These are phyloP conservation scores for Colletotrichum sp. DNA, from an alignment of 2,329 filamentous ascomycete genomes.

Conservation along the genomic window DNA sequence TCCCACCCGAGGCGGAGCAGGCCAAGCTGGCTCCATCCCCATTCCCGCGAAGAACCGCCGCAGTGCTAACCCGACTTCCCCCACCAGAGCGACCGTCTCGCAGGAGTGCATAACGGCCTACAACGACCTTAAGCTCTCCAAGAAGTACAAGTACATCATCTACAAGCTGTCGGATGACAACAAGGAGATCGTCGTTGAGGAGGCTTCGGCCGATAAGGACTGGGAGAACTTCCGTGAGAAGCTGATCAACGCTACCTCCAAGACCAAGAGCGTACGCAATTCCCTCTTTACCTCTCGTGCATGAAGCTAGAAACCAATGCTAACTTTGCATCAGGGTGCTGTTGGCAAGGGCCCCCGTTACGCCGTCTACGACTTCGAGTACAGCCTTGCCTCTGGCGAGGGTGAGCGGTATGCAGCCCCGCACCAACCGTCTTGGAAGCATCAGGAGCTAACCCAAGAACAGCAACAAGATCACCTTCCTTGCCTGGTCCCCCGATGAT, in stretches of 20 bases:
- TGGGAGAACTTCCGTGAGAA: conserved; percentile 78
- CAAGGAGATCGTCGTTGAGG: conserved; percentile 83
- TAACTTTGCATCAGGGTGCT: conserved; percentile 48
- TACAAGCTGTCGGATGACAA: conserved; percentile 86
- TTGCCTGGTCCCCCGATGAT: conserved; percentile 83
- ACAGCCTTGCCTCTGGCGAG: conserved; percentile 73
- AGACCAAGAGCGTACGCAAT: conserved; percentile 67
- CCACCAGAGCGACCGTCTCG: conserved; percentile 71
- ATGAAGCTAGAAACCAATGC: not conserved
- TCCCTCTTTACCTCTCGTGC: no score
- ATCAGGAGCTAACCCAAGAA: conserved; percentile 23
- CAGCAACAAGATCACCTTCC: conserved; percentile 81
- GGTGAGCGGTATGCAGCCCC: conserved; percentile 64
- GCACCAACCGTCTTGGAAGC: not conserved
- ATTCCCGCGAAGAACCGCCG: not conserved
- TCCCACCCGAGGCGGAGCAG: conserved; percentile 12
- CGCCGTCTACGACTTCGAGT: conserved; percentile 86
- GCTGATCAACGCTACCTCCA: conserved; percentile 75
- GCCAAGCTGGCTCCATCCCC: conserved; percentile 17
- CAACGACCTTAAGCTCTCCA: conserved; percentile 84
- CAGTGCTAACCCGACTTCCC: conserved; percentile 14
- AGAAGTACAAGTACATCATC: conserved; percentile 85
- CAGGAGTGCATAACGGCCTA: conserved; percentile 74
- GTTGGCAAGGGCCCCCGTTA: conserved; percentile 76
- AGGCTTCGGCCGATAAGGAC: conserved; percentile 69